Base-by-base conservation (phyloP, 2,329 filamentous ascomycete genomes). In the Coniochaeta sp. region DNA sequence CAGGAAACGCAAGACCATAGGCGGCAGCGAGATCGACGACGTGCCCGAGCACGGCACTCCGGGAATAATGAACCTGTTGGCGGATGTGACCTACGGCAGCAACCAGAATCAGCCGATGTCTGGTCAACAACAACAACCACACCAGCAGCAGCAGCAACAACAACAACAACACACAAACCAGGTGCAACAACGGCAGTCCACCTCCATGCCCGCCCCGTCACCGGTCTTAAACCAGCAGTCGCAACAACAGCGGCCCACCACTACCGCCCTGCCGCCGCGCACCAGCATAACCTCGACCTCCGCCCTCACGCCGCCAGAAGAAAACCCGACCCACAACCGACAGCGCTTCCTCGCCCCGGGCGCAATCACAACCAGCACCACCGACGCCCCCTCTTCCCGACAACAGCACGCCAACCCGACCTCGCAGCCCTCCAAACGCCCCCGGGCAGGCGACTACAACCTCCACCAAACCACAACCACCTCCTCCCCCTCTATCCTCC, bases 291-390 rank as follows among this genome's bases (percentile, higher is more conserved):
- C 64, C 22, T 70, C 70, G 30, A 66, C 67, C 3, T 75, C 67
- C 35, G 78, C 74, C 1, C 69, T 81, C 26, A 82, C 79, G 1
- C 79, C 78, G 0, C 78, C 78, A 2, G 78, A 82, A 46, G 79
- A 82, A 56, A 69, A 68, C 6, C 58, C 68, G 0, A 67, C 69
- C 1, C 69, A 70, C 33, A 63, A 67, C 3, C 72, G 72, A 33
- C 79, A 80, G 57, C 68, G 71, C 24, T 70, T 67, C 31, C 55
- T 62, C 28, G 55, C 53, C 16, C 49, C 55, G 2, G 58, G n/a
- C 8, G 38, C 5, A 22, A 24, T 10, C 33, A 38, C 9, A 16
- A 38, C 55, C 28, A 51, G 30, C 48, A 10, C 38, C 48, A 31
- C 55, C 52, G 18, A 31, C 26, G 24, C 27, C 27, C 12, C 27